phyloP scores from a whole-genome alignment of 139 green algal species.

The Nannochloris sp. region DNA sequence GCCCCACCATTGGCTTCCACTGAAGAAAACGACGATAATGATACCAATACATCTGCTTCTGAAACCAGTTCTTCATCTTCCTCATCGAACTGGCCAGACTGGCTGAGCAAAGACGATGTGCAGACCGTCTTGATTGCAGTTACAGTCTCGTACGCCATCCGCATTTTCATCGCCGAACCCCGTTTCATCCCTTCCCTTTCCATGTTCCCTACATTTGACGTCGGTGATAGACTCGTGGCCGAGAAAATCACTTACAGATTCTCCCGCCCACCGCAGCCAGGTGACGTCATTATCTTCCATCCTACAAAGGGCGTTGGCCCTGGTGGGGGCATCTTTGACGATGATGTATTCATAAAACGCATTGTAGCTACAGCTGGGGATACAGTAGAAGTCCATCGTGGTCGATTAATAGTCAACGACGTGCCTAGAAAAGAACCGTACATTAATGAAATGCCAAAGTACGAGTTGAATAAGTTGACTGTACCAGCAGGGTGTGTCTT shows the following conservation, averaged over 20 bases:
- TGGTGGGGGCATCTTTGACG: conserved; percentile 39
- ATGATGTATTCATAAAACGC: conserved; percentile 97
- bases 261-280: conserved; percentile 39
- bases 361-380: conserved; percentile 71
- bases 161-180: conserved; percentile 88
- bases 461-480: conserved; percentile 51
- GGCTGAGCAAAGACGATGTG: conserved; percentile 75
- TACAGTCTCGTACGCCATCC: conserved; percentile 78
- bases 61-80: not conserved
- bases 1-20: not conserved
- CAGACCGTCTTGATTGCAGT: conserved; percentile 78
- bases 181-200: conserved; percentile 97
- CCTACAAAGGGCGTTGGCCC: conserved; percentile 37
- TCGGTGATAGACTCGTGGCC: conserved; percentile 91
- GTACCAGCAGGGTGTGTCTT: conserved; percentile 76
- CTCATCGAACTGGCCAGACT: conserved; percentile 3
- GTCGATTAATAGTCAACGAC: conserved; percentile 81
- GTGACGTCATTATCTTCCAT: conserved; percentile 96
- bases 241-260: conserved; percentile 97
- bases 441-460: conserved; percentile 72
- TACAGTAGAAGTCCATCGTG: conserved; percentile 67
- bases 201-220: conserved; percentile 96
- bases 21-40: not conserved
- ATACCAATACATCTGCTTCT: not conserved
- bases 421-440: conserved; percentile 67